A percentile compares a stretch with the other conserved stretches of the same genome.
phyloP scores from a whole-genome alignment of 164 flowering plant genomes.

The Piper betle region DNA sequence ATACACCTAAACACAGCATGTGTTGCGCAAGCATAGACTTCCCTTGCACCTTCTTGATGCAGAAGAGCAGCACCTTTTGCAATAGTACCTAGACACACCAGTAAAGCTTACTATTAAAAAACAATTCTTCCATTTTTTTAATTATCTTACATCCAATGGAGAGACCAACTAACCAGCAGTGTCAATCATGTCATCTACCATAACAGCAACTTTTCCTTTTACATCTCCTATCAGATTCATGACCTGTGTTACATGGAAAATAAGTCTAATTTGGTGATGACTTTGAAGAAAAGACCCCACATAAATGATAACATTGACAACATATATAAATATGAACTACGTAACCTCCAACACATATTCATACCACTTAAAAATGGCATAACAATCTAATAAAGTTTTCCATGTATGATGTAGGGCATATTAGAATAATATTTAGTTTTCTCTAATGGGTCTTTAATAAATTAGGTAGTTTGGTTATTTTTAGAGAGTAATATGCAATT shows the following conservation, averaged over 20 bases:
- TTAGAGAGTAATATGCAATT: too few relatives aligned
- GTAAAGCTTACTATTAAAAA: not conserved
- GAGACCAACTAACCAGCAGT: slow-evolving; percentile 43
- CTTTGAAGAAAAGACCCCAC: not conserved
- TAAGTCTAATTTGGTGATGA: not conserved
- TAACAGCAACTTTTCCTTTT: slow-evolving; percentile 52
- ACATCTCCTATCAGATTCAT: slow-evolving; percentile 65
- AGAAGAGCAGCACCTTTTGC: slow-evolving; percentile 66
- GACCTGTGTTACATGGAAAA: slow-evolving; percentile 17
- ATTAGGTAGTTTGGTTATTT: too few relatives aligned
- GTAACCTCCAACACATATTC: not conserved
- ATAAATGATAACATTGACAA: too few relatives aligned
- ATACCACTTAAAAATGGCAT: not conserved
- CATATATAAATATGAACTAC: not conserved
- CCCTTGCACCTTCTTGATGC: slow-evolving; percentile 76
- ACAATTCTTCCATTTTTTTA: too few relatives aligned
- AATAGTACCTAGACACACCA: slow-evolving; percentile 43
- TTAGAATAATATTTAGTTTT: too few relatives aligned
- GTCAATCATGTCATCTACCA: slow-evolving; percentile 68
- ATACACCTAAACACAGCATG: slow-evolving; percentile 77
- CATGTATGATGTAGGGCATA: too few relatives aligned
- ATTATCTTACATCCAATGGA: not conserved
- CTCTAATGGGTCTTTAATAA: too few relatives aligned
- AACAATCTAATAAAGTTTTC: too few relatives aligned
- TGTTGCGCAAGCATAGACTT: slow-evolving; percentile 79